A percentile compares a stretch with the other conserved stretches of the same genome.
These are phyloP conservation scores for Penicillium waksmanii DNA, from an alignment of 495 filamentous ascomycete genomes.

Conservation along the genomic window DNA sequence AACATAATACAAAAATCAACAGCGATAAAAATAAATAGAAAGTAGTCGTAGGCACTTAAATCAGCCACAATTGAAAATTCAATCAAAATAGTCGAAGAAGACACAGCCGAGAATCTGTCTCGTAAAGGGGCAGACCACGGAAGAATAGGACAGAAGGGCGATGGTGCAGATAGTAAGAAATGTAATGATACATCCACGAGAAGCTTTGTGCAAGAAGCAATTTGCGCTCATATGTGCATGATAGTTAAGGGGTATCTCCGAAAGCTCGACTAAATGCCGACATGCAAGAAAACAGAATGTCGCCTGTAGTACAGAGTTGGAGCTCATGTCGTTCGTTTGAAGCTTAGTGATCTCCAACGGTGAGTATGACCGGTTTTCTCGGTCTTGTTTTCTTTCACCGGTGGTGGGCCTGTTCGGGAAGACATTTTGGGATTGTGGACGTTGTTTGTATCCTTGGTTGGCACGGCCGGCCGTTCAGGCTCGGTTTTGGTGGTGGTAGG, in stretches of 20 bases:
- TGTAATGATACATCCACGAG: slow-evolving; percentile 43
- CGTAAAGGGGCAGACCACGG: slow-evolving; percentile 9
- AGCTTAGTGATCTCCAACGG: slow-evolving; percentile 36
- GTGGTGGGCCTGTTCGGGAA: slow-evolving; percentile 16
- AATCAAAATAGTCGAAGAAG: slow-evolving; percentile 24
- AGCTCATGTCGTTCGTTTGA: slow-evolving; percentile 31
- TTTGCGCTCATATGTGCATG: slow-evolving; percentile 32
- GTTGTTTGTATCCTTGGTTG: slow-evolving; percentile 17
- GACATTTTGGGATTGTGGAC: slow-evolving; percentile 22
- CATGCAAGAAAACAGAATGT: slow-evolving; percentile 24
- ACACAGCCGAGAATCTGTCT: slow-evolving; percentile 19
- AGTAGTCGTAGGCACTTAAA: background rate
- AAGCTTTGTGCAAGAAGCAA: slow-evolving; percentile 42
- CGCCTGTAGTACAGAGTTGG: slow-evolving; percentile 22
- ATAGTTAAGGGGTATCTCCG: slow-evolving; percentile 30
- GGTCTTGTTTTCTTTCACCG: slow-evolving; percentile 17
- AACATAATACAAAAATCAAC: slow-evolving; percentile 26
- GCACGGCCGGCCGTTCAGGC: slow-evolving; percentile 12
- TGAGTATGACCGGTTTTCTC: slow-evolving; percentile 23
- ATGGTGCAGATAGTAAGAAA: slow-evolving; percentile 24
- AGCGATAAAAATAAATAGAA: slow-evolving; percentile 13
- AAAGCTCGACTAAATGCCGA: slow-evolving; percentile 14
- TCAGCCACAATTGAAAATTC: slow-evolving; percentile 12
- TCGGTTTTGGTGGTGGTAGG: slow-evolving; percentile 9
- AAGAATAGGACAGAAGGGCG: slow-evolving; percentile 17